Evolutionary conservation across 352 stramenopile species (phyloP).

Genomic region (Hyaloperonospora arabidopsidis): DNA sequence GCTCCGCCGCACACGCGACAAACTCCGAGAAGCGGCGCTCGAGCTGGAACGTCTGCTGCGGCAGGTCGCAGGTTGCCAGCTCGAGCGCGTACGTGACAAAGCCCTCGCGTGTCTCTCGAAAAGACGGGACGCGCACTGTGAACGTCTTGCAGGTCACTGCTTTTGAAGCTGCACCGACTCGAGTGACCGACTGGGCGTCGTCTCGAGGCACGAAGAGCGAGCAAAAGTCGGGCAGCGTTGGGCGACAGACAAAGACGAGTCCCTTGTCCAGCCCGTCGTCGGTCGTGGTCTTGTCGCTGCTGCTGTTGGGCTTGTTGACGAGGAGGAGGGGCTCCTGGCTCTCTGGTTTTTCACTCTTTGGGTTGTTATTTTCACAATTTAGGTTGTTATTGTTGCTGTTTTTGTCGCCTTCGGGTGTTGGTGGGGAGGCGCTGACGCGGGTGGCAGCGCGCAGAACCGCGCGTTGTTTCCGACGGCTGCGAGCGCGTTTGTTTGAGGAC

Average conservation of each 20-base stretch:
- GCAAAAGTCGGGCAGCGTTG: slow-evolving; percentile 54
- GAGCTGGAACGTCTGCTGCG: slow-evolving; percentile 40
- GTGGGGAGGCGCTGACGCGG: slow-evolving; percentile 5
- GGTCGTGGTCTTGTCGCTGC: no score
- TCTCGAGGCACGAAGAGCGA: slow-evolving; percentile 38
- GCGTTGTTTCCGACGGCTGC: slow-evolving; percentile 53
- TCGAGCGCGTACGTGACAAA: slow-evolving; percentile 59
- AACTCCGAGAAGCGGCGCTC: slow-evolving; percentile 79
- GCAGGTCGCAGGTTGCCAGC: slow-evolving; percentile 32
- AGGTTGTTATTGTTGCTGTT: no score
- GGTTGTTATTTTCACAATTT: no score
- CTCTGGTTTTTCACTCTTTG: no score
- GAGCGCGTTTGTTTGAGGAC: slow-evolving; percentile 51
- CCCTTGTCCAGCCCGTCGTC: slow-evolving; percentile 44
- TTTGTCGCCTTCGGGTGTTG: slow-evolving; percentile 31
- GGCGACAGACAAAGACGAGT: slow-evolving; percentile 57
- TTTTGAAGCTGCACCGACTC: not conserved
- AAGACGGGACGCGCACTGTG: slow-evolving; percentile 43
- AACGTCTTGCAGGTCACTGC: slow-evolving; percentile 33
- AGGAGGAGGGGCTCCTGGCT: no score
- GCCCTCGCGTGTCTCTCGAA: slow-evolving; percentile 55
- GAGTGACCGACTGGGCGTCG: slow-evolving; percentile 5
- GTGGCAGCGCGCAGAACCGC: slow-evolving; percentile 30
- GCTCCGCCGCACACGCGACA: slow-evolving; percentile 38
- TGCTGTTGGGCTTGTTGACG: no score